Percentiles rank a stretch among this genome's conserved stretches.
Conservation (phyloP, 768 basidiomycete genomes). For the Filobasidium floriforme region DNA sequence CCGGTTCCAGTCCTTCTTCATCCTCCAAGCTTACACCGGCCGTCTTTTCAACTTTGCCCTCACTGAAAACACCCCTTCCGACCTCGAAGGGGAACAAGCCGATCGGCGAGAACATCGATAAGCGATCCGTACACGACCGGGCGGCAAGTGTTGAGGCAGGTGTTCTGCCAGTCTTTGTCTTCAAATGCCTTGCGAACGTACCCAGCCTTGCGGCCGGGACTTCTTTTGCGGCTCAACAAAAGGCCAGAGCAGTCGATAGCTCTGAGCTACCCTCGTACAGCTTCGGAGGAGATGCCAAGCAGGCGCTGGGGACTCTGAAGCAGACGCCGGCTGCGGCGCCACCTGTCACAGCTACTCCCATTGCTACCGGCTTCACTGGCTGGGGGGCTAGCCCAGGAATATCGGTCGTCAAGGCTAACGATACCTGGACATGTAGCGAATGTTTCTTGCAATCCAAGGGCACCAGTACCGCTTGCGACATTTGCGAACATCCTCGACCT, state of each 20-base stretch:
- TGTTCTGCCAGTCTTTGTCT: constrained; percentile 15
- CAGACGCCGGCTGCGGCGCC: neutral
- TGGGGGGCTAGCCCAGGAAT: constrained; percentile 6
- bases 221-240: constrained; percentile 14
- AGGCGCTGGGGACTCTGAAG: neutral
- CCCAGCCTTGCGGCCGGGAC: constrained; percentile 4
- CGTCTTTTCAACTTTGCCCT: neutral
- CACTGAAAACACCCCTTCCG: neutral
- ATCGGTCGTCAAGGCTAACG: neutral
- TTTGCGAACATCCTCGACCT: constrained; percentile 16
- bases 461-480: constrained; percentile 18
- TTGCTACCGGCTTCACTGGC: constrained; percentile 19
- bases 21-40: constrained; percentile 2
- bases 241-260: neutral
- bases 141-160: neutral
- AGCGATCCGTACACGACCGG: neutral
- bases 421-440: constrained; percentile 9
- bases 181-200: constrained; percentile 11
- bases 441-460: constrained; percentile 12
- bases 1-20: neutral
- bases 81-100: neutral
- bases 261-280: constrained; percentile 11
- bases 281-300: neutral
- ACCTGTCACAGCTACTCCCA: neutral
- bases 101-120: neutral